Percentiles rank a stretch among this genome's conserved stretches.
These are phyloP conservation scores for Cryphonectria nitschkei DNA, from an alignment of 2,329 filamentous ascomycete species.

Conservation along the genomic window DNA sequence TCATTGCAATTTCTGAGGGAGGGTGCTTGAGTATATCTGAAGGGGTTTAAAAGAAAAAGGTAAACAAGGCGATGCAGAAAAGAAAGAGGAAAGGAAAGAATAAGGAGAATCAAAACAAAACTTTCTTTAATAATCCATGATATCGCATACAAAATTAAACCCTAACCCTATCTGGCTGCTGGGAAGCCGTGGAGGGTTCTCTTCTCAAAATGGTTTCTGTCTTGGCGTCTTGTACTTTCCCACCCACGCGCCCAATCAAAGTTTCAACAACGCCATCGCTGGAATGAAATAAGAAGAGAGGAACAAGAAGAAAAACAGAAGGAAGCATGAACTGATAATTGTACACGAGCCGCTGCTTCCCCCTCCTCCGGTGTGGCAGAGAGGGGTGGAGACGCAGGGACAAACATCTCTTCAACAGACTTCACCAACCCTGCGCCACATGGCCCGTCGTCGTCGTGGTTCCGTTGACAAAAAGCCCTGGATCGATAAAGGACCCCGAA, in stretches of 20 bases:
- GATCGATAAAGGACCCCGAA: conserved; percentile 2
- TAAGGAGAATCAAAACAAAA: not conserved
- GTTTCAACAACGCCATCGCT: not conserved
- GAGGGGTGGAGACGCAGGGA: not conserved
- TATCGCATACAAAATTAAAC: not conserved
- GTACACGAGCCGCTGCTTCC: not conserved
- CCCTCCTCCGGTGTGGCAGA: not conserved
- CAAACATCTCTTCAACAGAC: not conserved
- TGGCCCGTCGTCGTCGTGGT: not conserved
- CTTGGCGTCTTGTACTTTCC: not conserved
- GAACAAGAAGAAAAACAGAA: too few relatives aligned
- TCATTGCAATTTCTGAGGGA: not conserved
- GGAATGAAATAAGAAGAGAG: not conserved
- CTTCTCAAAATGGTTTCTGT: not conserved
- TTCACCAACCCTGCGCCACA: conserved; percentile 2
- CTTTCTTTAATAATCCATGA: not conserved
- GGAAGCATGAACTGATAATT: not conserved
- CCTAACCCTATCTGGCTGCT: conserved; percentile 1
- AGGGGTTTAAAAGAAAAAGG: not conserved
- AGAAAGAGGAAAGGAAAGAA: not conserved
- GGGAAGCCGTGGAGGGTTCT: not conserved
- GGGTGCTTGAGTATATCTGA: not conserved
- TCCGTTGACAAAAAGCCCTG: not conserved
- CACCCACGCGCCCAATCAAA: not conserved
- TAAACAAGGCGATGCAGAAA: not conserved